Evolutionary conservation across 495 filamentous ascomycete genomes (phyloP).

Genomic region (Pyrenopolyporus hunteri): DNA sequence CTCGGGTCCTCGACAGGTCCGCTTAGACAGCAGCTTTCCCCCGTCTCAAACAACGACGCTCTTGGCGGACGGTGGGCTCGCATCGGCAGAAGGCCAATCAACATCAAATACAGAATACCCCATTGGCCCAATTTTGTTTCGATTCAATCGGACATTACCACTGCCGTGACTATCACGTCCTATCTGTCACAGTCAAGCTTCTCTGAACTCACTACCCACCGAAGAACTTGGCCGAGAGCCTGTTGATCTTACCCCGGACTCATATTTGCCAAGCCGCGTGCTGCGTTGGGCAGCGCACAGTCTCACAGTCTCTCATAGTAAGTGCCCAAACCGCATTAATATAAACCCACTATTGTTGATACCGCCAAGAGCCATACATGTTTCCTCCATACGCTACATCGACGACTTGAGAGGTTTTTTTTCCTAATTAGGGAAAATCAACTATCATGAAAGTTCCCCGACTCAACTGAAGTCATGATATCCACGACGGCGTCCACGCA

Average conservation of each 20-base stretch:
- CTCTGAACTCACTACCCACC: slow-evolving; percentile 4
- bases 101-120: slow-evolving; percentile 22
- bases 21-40: slow-evolving; percentile 29
- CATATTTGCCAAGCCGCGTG: slow-evolving; percentile 19
- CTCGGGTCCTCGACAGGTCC: slow-evolving; percentile 6
- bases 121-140: slow-evolving; percentile 34
- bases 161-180: slow-evolving; percentile 30
- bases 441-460: slow-evolving; percentile 23
- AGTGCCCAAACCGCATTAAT: slow-evolving; percentile 25
- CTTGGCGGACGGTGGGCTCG: slow-evolving; percentile 26
- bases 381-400: slow-evolving; percentile 11
- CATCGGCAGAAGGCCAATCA: slow-evolving; percentile 22
- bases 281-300: slow-evolving; percentile 24
- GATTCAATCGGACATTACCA: slow-evolving; percentile 27
- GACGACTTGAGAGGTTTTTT: slow-evolving; percentile 17
- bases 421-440: slow-evolving; percentile 13
- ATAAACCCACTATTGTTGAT: slow-evolving; percentile 30
- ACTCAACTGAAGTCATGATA: slow-evolving; percentile 15
- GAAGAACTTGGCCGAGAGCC: not conserved
- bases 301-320: slow-evolving; percentile 3
- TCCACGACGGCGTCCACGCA: not conserved
- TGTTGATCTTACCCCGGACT: slow-evolving; percentile 31
- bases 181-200: slow-evolving; percentile 21
- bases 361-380: slow-evolving; percentile 27
- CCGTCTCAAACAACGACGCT: slow-evolving; percentile 28